Evolutionary conservation across 257 asterid species (phyloP).

Genomic region (Solanum bulbocastanum): DNA sequence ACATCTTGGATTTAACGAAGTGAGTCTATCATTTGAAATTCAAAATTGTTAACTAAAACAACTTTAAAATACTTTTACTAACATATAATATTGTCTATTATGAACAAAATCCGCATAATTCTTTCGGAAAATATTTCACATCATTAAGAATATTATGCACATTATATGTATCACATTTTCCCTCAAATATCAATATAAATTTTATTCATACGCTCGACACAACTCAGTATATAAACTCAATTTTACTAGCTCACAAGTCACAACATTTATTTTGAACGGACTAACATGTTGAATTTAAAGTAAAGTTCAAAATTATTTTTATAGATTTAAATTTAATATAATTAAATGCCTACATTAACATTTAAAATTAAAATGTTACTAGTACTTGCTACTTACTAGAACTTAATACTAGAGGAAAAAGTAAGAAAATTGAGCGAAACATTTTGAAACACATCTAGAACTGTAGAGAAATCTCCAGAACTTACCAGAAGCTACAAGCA

Average conservation of each 20-base stretch:
- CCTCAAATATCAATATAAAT: background rate
- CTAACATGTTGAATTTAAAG: too few relatives aligned
- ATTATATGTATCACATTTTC: background rate
- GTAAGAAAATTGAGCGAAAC: background rate
- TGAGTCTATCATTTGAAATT: background rate
- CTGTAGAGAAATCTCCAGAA: background rate
- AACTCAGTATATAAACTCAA: background rate
- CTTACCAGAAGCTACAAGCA: background rate
- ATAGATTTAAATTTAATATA: too few relatives aligned
- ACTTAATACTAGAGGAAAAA: background rate
- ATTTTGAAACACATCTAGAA: background rate
- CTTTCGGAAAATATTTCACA: too few relatives aligned
- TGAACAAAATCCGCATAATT: too few relatives aligned
- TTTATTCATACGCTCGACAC: background rate
- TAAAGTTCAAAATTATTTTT: background rate
- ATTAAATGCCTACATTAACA: too few relatives aligned
- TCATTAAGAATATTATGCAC: background rate
- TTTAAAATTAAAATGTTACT: background rate
- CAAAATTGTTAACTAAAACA: background rate
- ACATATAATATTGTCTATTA: background rate
- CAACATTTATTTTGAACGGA: too few relatives aligned
- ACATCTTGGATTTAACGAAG: background rate
- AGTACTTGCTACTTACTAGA: too few relatives aligned
- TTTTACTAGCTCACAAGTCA: too few relatives aligned
- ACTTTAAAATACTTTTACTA: background rate